Evolutionary conservation across 768 basidiomycete genomes (phyloP).

Genomic region (Cyclocybe aegerita): DNA sequence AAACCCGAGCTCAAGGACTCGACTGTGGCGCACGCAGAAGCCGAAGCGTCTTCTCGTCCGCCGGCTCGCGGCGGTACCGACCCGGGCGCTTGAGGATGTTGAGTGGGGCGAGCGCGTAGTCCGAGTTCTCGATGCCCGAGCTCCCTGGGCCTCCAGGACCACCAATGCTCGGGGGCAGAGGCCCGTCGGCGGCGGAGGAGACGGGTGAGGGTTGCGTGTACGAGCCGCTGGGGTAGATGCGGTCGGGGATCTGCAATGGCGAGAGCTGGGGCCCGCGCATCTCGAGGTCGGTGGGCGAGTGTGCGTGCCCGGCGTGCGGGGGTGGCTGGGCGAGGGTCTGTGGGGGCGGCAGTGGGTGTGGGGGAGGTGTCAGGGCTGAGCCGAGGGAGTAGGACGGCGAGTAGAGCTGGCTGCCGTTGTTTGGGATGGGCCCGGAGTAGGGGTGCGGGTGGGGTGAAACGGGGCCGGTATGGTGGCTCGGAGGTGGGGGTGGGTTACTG

Average conservation of each 20-base stretch:
- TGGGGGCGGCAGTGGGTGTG: conserved; percentile 2
- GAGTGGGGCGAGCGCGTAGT: conserved; percentile 53
- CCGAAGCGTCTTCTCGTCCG: conserved; percentile 63
- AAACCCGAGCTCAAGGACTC: conserved; percentile 10
- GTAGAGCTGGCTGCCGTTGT: conserved; percentile 1
- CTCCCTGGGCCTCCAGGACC: conserved; percentile 4
- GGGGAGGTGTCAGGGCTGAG: conserved; percentile 4
- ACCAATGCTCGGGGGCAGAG: neutral
- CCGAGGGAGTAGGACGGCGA: conserved; percentile 1
- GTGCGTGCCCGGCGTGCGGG: neutral
- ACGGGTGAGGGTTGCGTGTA: neutral
- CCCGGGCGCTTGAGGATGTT: conserved; percentile 51
- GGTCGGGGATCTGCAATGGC: conserved; percentile 10
- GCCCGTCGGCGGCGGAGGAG: neutral
- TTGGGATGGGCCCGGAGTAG: neutral
- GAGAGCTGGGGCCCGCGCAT: conserved; percentile 1
- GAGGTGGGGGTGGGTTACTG: too few species aligned
- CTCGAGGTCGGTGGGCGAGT: neutral
- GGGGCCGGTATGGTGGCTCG: too few species aligned
- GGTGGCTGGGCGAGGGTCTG: neutral
- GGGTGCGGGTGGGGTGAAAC: too few species aligned
- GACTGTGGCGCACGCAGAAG: conserved; percentile 29
- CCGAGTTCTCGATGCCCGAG: conserved; percentile 25
- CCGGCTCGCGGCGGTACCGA: conserved; percentile 58
- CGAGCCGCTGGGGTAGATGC: neutral